Conservation (phyloP, 2,329 filamentous ascomycete species). For the Microdochium paspali region DNA sequence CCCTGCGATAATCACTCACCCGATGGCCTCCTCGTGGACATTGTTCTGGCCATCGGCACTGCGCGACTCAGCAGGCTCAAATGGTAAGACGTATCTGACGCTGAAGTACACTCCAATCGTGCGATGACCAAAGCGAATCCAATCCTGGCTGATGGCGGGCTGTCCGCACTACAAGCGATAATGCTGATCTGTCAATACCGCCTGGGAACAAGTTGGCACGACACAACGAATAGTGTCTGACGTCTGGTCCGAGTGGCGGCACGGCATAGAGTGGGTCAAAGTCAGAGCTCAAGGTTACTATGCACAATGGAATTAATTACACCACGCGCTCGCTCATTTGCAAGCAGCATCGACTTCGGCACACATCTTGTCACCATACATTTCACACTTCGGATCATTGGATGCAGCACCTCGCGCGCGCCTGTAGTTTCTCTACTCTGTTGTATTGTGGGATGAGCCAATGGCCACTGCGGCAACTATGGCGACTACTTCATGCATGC, state of each 20-base stretch:
- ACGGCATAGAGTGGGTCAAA: no score
- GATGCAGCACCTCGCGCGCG: no score
- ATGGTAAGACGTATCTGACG: constrained; percentile 30
- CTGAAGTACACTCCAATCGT: constrained; percentile 28
- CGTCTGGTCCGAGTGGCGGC: constrained; percentile 32
- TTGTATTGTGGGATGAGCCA: no score
- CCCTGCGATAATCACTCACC: constrained; percentile 12
- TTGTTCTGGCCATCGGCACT: constrained; percentile 31
- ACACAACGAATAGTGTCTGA: constrained; percentile 30
- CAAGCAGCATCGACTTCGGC: no score
- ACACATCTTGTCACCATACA: no score
- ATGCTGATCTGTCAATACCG: constrained; percentile 32
- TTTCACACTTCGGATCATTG: no score
- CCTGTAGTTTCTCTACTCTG: no score
- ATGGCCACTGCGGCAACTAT: no score
- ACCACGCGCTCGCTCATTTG: no score
- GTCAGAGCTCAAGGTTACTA: no score
- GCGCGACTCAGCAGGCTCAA: constrained; percentile 32
- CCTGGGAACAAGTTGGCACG: constrained; percentile 26
- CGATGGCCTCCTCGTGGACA: constrained; percentile 30
- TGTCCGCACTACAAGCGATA: constrained; percentile 28
- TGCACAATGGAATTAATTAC: no score
- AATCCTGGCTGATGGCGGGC: constrained; percentile 24
- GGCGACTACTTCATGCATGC: no score
- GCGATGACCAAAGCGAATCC: constrained; percentile 25